Conservation (phyloP, 2,329 filamentous ascomycete species). For the Zasmidium angulare region DNA sequence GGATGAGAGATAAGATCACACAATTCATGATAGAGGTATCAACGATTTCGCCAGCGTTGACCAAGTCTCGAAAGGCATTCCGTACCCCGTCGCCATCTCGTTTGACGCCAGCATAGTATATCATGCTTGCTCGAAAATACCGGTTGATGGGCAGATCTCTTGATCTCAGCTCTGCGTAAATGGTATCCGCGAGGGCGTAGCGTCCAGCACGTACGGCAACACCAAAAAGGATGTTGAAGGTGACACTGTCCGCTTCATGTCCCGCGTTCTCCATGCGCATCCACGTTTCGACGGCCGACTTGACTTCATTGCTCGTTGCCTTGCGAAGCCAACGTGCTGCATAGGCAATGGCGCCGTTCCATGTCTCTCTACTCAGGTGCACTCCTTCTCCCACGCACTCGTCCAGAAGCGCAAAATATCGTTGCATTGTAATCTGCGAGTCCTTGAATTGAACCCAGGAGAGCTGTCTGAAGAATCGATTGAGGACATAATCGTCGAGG, state of each 20-base stretch:
- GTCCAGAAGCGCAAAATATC: conserved; percentile 79
- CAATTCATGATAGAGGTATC: conserved; percentile 86
- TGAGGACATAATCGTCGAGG: conserved; percentile 54
- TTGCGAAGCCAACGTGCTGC: conserved; percentile 68
- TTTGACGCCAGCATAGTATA: conserved; percentile 78
- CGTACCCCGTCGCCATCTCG: conserved; percentile 72
- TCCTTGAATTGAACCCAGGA: conserved; percentile 57
- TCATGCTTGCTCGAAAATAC: conserved; percentile 76
- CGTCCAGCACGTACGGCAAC: conserved; percentile 83
- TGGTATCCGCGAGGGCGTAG: conserved; percentile 77
- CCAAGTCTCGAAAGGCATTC: conserved; percentile 75
- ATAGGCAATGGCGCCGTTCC: conserved; percentile 81
- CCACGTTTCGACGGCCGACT: conserved; percentile 76
- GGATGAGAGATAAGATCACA: conserved; percentile 75
- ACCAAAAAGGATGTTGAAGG: conserved; percentile 92
- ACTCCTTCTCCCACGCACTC: conserved; percentile 77
- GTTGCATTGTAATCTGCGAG: conserved; percentile 66
- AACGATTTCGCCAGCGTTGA: conserved; percentile 82
- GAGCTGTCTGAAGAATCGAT: conserved; percentile 66
- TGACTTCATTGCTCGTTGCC: conserved; percentile 59
- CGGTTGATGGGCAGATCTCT: conserved; percentile 71
- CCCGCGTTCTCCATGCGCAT: conserved; percentile 81
- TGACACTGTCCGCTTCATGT: conserved; percentile 68
- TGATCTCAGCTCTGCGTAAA: conserved; percentile 75
- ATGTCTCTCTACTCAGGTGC: conserved; percentile 66